Evolutionary conservation across 306 rosid species (phyloP), one percentile per base, ranked within the genome.

Genomic region (Vigna radiata): DNA sequence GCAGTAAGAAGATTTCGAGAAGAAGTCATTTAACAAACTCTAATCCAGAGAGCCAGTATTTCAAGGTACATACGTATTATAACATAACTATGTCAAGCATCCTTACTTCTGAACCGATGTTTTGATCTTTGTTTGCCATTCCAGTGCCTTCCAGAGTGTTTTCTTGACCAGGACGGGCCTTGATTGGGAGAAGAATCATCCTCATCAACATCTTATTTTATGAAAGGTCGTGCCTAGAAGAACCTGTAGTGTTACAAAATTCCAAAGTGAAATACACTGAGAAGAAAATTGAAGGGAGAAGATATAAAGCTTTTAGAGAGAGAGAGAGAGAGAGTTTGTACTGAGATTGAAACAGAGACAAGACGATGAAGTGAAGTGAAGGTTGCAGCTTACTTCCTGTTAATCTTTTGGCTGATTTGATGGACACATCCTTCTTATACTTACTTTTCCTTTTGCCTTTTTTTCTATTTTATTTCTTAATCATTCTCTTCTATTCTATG

Each of bases 181-280:
- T 54, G 75, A 73, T 64, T 72, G 27, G 85, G 68, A 65, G 79
- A 82, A 46, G 82, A 71, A 65, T 23, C 79, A 36, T 82, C 76
- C 31, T 71, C 75, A 13, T 39, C 71, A 71, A 17, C 7, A 33
- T 21, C 79, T 54, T 54, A n/a, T n/a, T n/a, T n/a, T n/a, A n/a
- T 17, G 50, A 25, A 31, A 25, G 14, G 39, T 29, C 49, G 66
- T 53, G 77, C 21, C 23, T 31, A 13, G 77, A 54, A 61, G 68
- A 81, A 60, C 6, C 76, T 64, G 72, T 8, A 46, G 55, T 18
- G 3, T 29, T 29, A 7, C 13, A 48, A 41, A 43, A 43, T n/a
- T 62, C 37, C 18, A 73, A 21, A 80, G 56, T 64, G 33, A 46
- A 64, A 18, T 12, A 9, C 6, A 19, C 7, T 18, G 5, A 56